Percentiles rank a stretch among this genome's conserved stretches.
These are phyloP conservation scores for Pythium phragmitis DNA, from an alignment of 352 stramenopile genomes.

Conservation along the genomic window DNA sequence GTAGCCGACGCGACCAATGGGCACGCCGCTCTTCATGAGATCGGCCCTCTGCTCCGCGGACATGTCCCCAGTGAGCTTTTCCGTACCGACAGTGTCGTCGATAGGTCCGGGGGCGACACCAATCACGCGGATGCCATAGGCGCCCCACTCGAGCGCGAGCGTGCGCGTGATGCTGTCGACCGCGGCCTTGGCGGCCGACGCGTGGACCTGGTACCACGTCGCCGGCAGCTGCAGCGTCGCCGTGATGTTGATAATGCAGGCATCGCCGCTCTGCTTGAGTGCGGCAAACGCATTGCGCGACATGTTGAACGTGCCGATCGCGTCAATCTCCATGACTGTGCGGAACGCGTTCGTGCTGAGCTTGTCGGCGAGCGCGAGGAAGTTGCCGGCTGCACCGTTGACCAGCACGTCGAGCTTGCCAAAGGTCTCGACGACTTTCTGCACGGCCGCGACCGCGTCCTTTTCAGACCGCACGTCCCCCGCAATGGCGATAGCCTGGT, in stretches of 20 bases:
- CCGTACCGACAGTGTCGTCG: conserved; percentile 92
- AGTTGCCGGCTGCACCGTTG: conserved; percentile 95
- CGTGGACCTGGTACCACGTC: conserved; percentile 95
- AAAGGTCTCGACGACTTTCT: conserved; percentile 72
- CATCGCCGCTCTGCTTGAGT: conserved; percentile 69
- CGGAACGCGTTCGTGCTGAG: conserved; percentile 93
- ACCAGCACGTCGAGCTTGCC: conserved; percentile 92
- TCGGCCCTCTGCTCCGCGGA: conserved; percentile 40
- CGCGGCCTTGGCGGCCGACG: conserved; percentile 93
- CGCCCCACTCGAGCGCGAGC: conserved; percentile 95
- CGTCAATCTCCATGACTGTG: conserved; percentile 97
- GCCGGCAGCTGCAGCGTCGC: conserved; percentile 91
- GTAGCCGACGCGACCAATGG: conserved; percentile 72
- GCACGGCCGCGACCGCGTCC: conserved; percentile 73
- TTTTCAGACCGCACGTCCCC: conserved; percentile 89
- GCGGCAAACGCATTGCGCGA: conserved; percentile 81
- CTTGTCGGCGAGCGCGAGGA: conserved; percentile 85
- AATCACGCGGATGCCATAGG: conserved; percentile 92
- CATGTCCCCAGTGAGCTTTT: conserved; percentile 87
- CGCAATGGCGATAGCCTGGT: conserved; percentile 48
- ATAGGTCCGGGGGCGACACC: conserved; percentile 96
- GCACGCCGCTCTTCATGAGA: conserved; percentile 48
- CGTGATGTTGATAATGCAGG: conserved; percentile 95
- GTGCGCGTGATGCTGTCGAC: conserved; percentile 94
- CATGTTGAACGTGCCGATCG: conserved; percentile 97